Base-by-base conservation (phyloP, 2,329 filamentous ascomycete species). In the Pestalotiopsis sp. region DNA sequence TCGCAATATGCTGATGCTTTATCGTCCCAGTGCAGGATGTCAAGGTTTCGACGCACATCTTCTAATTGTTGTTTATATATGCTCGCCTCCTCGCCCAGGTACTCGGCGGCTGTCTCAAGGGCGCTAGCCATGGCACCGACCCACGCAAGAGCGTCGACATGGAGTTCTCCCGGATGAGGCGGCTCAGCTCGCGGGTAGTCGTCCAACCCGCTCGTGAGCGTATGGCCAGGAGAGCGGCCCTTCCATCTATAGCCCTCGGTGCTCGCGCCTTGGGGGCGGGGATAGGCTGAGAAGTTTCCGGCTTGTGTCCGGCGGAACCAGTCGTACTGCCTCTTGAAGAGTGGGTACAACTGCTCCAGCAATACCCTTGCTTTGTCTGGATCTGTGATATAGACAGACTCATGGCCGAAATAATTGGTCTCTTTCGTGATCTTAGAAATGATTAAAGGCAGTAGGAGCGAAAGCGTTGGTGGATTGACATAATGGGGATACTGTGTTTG, bases 401-500 rank as follows among this genome's bases (percentile, higher is more conserved):
- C 97, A 97, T 2, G 97, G 86, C 1, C 95, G 97, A 0, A 95
- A 94, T 0, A 95, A 94, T 79, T 97, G 97, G 63, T 94, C 94
- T 76, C 97, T 97, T 79, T 97, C 93, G 39, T 95, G 94, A 77
- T 97, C 97, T 77, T 98, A 94, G 20, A 93, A 87, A 75, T 96
- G 94, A 79, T 97, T 97, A 80, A 97, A 93, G n/a, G 85, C 80
- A 0, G 95, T 94, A 3, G 97, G 95, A 98, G 90, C 82, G 97
- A 98, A 1, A 98, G 86, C 0, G 96, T 98, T 0, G 96, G 95
- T 0, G 96, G 96, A 79, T 99, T 99, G 65, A 95, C 96, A 76
- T 98, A 98, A 79, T 98, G 95, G 27, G 96, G 95, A 78, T 98
- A 98, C 77, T 98, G 96, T 14, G 94, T 88, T 75, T 97, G 95